These are phyloP conservation scores for Fusarium metavorans DNA, from an alignment of 2,329 filamentous ascomycete genomes.

Conservation along the genomic window DNA sequence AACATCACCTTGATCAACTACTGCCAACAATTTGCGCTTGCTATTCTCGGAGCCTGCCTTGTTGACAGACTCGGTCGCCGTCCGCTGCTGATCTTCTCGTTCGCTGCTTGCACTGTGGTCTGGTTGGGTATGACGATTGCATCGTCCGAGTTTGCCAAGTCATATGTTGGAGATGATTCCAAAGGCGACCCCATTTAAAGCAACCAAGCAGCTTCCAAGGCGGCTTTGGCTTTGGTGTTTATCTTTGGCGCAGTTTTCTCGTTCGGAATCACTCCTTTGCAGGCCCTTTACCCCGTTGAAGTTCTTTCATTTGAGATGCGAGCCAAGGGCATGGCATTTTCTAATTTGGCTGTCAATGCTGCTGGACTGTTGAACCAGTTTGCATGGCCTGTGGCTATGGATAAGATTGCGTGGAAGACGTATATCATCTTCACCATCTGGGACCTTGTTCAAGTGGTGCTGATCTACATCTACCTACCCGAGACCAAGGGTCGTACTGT, in stretches of 20 bases:
- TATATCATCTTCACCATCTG: slow-evolving; percentile 62
- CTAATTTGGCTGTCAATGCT: slow-evolving; percentile 55
- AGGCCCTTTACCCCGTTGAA: slow-evolving; percentile 61
- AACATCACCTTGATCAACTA: slow-evolving; percentile 63
- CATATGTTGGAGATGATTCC: neutral
- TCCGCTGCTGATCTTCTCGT: slow-evolving; percentile 60
- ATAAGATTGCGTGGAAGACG: slow-evolving; percentile 63
- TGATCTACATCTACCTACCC: neutral
- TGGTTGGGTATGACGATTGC: neutral
- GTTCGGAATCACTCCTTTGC: neutral
- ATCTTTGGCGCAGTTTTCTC: neutral
- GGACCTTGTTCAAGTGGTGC: slow-evolving; percentile 48
- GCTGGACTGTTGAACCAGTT: slow-evolving; percentile 60
- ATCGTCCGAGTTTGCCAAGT: neutral
- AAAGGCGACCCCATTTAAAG: neutral
- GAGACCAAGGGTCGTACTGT: neutral
- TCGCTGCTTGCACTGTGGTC: slow-evolving; percentile 15
- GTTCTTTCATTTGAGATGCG: slow-evolving; percentile 64
- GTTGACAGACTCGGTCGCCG: slow-evolving; percentile 61
- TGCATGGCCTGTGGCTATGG: slow-evolving; percentile 60
- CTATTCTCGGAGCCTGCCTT: slow-evolving; percentile 59
- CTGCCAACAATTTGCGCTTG: slow-evolving; percentile 56
- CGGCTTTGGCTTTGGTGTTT: neutral
- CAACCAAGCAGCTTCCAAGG: neutral
- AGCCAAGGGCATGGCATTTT: slow-evolving; percentile 66